Conservation (phyloP, 371 early-diverging fungal genomes). For the Mucor piriformis region DNA sequence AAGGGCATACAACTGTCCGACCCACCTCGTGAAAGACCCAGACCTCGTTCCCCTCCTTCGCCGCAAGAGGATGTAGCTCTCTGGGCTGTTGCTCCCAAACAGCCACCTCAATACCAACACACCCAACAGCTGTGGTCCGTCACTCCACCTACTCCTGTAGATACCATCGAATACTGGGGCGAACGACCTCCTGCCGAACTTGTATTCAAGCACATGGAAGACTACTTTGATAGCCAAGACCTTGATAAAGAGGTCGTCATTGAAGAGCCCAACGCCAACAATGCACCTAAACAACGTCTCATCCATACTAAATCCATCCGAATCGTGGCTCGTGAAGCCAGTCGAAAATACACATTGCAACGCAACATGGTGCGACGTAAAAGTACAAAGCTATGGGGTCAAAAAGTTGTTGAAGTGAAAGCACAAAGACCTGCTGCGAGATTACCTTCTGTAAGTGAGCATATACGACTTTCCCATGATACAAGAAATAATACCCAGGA, state of each 20-base stretch:
- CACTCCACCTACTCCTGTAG: not conserved
- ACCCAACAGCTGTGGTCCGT: slow-evolving; percentile 10
- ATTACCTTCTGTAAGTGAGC: slow-evolving; percentile 21
- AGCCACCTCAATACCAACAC: not conserved
- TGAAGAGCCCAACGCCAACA: not conserved
- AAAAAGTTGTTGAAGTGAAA: slow-evolving; percentile 45
- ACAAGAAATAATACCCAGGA: not conserved
- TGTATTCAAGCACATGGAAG: slow-evolving; percentile 72
- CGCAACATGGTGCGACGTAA: slow-evolving; percentile 35
- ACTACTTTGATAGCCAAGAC: slow-evolving; percentile 80
- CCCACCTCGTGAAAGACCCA: no score
- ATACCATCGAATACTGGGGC: slow-evolving; percentile 54
- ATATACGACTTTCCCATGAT: slow-evolving; percentile 14
- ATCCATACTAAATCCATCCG: slow-evolving; percentile 56
- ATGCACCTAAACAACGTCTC: slow-evolving; percentile 2
- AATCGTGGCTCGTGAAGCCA: slow-evolving; percentile 52
- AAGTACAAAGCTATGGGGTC: slow-evolving; percentile 61
- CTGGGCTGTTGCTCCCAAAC: slow-evolving; percentile 36
- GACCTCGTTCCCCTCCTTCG: not conserved
- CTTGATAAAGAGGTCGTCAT: slow-evolving; percentile 70
- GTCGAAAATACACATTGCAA: slow-evolving; percentile 12
- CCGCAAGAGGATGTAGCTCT: slow-evolving; percentile 15
- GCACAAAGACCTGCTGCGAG: slow-evolving; percentile 10
- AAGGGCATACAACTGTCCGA: slow-evolving; percentile 41
- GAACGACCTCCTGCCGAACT: slow-evolving; percentile 79